Conservation (phyloP, 352 stramenopile genomes). For the Pythium sukuiense region DNA sequence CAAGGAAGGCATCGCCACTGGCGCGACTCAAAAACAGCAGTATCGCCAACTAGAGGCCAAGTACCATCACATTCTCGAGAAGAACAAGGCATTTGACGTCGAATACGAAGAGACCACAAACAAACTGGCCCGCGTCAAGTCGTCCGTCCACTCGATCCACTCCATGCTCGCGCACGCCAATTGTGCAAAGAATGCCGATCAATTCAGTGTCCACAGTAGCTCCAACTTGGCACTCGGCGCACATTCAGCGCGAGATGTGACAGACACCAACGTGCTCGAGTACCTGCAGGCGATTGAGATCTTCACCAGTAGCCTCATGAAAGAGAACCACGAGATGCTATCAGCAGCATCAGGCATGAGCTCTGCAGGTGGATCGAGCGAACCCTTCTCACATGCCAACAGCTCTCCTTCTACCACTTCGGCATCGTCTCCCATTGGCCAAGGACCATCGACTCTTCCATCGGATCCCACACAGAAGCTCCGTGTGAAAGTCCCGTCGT, state of each 20-base stretch:
- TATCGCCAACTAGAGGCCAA: constrained; percentile 41
- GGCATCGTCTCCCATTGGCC: constrained; percentile 38
- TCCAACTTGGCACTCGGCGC: constrained; percentile 27
- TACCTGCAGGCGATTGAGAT: constrained; percentile 79
- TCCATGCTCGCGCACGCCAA: constrained; percentile 63
- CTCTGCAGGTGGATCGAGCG: not conserved
- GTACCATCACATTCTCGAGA: constrained; percentile 38
- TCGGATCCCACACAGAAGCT: constrained; percentile 58
- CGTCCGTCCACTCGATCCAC: constrained; percentile 72
- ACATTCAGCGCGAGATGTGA: constrained; percentile 47
- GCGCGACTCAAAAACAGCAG: constrained; percentile 55
- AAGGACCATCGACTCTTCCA: constrained; percentile 48
- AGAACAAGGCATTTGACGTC: constrained; percentile 47
- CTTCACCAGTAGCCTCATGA: constrained; percentile 58
- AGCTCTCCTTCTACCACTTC: not conserved
- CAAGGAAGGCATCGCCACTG: constrained; percentile 62
- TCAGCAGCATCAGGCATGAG: not conserved
- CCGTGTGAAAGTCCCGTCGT: constrained; percentile 54
- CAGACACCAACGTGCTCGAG: constrained; percentile 68
- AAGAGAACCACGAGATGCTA: constrained; percentile 39
- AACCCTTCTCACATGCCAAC: not conserved
- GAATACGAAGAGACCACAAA: constrained; percentile 61
- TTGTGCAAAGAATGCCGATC: constrained; percentile 40
- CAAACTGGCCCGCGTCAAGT: constrained; percentile 58
- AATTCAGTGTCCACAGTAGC: constrained; percentile 30